Base-by-base conservation (phyloP, 1,284 basidiomycete genomes). In the Coniferiporia weirii region DNA sequence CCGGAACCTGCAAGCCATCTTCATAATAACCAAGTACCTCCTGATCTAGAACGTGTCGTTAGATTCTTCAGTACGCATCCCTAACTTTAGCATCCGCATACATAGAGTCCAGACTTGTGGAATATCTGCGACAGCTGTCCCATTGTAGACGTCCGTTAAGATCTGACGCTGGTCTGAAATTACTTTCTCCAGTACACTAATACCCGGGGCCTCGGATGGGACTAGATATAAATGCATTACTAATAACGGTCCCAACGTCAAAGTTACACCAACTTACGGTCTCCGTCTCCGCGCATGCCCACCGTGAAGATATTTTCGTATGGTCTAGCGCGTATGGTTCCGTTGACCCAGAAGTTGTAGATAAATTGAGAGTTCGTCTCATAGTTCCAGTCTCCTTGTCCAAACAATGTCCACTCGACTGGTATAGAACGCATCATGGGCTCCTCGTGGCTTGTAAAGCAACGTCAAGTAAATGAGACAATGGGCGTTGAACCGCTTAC, bases 1-100 rank as follows among this genome's bases (percentile, higher is more conserved):
- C 82, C 0, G 79, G 78, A 6, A 81, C 76, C 22, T 73, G 70
- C 71, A 86, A 72, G 2, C 83, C 84, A 60, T 81, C 75, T 49
- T 83, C 81, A 65, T 84, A 88, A 67, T 85, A 88, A 0, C 79
- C 82, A 66, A 85, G 79, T 19, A 88, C 86, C 65, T 87, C 85
- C 68, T 85, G 84, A 64, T 76, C 71, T 67, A 69, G 59, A 47
- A 58, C 59, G 60, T 67, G 53, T 20, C 3, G 20, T 27, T 5
- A 27, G 27, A 27, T 3, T 27, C 5, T 22, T n/a, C 15, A 3
- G 15, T 32, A 19, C 19, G 22, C 17, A 12, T 19, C 6, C 10
- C 52, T 20, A 40, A 22, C 7, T 57, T 53, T 49, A 35, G 38
- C 27, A 13, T 38, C 53, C 22, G 32, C 79, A 47, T 63, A 84